These are phyloP conservation scores for Zygotorulaspora mrakii DNA, from an alignment of 1,139 yeast genomes.

Conservation along the genomic window DNA sequence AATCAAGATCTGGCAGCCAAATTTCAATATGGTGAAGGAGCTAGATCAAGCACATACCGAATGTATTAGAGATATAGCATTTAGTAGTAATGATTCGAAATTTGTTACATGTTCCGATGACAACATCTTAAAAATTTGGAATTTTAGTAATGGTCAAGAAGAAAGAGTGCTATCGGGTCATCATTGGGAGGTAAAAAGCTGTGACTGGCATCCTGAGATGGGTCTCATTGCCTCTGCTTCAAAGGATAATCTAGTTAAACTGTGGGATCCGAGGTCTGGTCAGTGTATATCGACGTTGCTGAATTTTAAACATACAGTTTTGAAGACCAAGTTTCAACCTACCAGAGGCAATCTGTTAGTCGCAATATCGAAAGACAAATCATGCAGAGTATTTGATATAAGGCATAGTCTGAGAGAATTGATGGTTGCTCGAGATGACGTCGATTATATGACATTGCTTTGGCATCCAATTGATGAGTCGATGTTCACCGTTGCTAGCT, in stretches of 20 bases:
- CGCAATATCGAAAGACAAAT: constrained; percentile 82
- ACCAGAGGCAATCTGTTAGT: constrained; percentile 59
- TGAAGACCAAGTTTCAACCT: constrained; percentile 73
- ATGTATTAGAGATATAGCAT: constrained; percentile 80
- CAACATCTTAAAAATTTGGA: constrained; percentile 85
- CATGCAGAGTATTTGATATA: constrained; percentile 82
- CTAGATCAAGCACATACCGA: constrained; percentile 67
- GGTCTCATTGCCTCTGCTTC: constrained; percentile 87
- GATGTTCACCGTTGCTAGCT: constrained; percentile 79
- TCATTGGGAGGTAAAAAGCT: constrained; percentile 97
- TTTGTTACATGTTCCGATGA: constrained; percentile 93
- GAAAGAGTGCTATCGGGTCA: constrained; percentile 83
- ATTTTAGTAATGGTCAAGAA: constrained; percentile 83
- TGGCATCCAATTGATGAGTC: constrained; percentile 93
- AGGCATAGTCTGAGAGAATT: constrained; percentile 73
- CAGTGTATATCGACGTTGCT: constrained; percentile 74
- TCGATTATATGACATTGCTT: constrained; percentile 78
- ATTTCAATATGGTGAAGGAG: constrained; percentile 91
- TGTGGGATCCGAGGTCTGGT: constrained; percentile 92
- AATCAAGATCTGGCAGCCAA: constrained; percentile 96
- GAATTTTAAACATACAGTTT: constrained; percentile 91
- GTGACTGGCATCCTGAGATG: constrained; percentile 92
- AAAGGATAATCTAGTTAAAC: constrained; percentile 84
- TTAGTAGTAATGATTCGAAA: constrained; percentile 85
- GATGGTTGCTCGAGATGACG: constrained; percentile 69